Evolutionary conservation across 352 stramenopile species (phyloP).

Genomic region (Sclerospora graminicola): DNA sequence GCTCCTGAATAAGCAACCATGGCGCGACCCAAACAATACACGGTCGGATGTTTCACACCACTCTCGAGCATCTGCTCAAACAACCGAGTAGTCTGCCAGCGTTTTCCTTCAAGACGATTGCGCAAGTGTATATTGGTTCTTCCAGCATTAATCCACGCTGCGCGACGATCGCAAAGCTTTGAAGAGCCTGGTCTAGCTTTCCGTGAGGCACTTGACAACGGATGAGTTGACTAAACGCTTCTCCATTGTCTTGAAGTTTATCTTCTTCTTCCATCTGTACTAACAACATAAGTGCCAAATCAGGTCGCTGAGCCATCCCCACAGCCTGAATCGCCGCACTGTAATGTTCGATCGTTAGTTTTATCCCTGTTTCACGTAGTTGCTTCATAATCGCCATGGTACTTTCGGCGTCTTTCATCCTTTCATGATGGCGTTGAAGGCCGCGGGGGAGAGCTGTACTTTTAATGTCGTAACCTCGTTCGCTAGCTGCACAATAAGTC

Average conservation of each 20-base stretch:
- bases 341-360: slow-evolving; percentile 34
- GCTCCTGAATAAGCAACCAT: slow-evolving; percentile 71
- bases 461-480: slow-evolving; percentile 29
- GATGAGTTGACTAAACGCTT: slow-evolving; percentile 64
- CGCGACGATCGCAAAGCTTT: slow-evolving; percentile 53
- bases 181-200: slow-evolving; percentile 53
- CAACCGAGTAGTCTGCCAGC: slow-evolving; percentile 58
- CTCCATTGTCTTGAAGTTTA: slow-evolving; percentile 28
- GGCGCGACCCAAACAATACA: slow-evolving; percentile 67
- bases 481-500: slow-evolving; percentile 41
- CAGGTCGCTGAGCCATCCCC: slow-evolving; percentile 43
- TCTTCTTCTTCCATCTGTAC: slow-evolving; percentile 50
- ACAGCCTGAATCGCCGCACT: slow-evolving; percentile 51
- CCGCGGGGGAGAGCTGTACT: slow-evolving; percentile 50
- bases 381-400: slow-evolving; percentile 41
- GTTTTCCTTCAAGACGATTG: slow-evolving; percentile 48
- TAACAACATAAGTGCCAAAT: slow-evolving; percentile 49
- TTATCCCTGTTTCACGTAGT: slow-evolving; percentile 14
- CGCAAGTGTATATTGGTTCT: slow-evolving; percentile 69
- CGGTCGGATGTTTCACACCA: slow-evolving; percentile 41
- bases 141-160: slow-evolving; percentile 37
- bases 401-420: slow-evolving; percentile 36
- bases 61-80: slow-evolving; percentile 65
- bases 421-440: slow-evolving; percentile 66
- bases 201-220: slow-evolving; percentile 66